Base-by-base conservation (phyloP, 352 stramenopile genomes). In the Pythium periplocum region DNA sequence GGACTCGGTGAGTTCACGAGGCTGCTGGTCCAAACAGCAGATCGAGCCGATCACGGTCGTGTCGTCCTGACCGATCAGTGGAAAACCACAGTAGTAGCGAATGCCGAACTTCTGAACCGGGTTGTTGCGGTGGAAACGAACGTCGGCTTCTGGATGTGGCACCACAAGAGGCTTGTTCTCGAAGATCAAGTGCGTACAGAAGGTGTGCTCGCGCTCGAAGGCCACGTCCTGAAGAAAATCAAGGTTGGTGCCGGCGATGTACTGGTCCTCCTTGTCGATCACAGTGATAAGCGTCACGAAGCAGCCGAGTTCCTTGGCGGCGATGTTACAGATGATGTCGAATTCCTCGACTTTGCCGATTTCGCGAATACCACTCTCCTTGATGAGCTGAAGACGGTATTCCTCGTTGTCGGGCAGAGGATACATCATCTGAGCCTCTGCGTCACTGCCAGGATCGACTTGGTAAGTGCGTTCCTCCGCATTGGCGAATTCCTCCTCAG, bases 81-180 rank as follows among this genome's bases (percentile, higher is more conserved):
- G 81, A 34, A 89, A 88, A 1, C 81, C 81, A 51, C 76, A 89
- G 69, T 91, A 89, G 59, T 80, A 91, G 52, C 71, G 73, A 9
- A 72, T 62, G 5, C 62, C 61, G 9, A 61, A 36, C 9, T 61
- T 45, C 17, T 76, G 51, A 3, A 68, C 54, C 0, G 51, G 41
- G 3, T n/a, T 40, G 6, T 4, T 42, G 39, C 73, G 63, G 41
- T 48, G 10, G 42, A 91, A 91, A 6, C 80, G 80, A 38, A 87
- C 68, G 61, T 91, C 80, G 6, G 77, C 61, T 37, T 83, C 71
- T 0, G 71, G 64, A 46, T 87, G 74, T 11, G 64, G 77, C 59
- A 83, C 69, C 30, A 88, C 49, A 1, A 88, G 68, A 8, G 80
- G 73, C 55, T 83, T 72, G 33, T 61, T 32, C 54, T 75, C 65